Evolutionary conservation across 495 filamentous ascomycete genomes (phyloP), one percentile per base, ranked within the genome.

Genomic region (Podospora appendiculata): DNA sequence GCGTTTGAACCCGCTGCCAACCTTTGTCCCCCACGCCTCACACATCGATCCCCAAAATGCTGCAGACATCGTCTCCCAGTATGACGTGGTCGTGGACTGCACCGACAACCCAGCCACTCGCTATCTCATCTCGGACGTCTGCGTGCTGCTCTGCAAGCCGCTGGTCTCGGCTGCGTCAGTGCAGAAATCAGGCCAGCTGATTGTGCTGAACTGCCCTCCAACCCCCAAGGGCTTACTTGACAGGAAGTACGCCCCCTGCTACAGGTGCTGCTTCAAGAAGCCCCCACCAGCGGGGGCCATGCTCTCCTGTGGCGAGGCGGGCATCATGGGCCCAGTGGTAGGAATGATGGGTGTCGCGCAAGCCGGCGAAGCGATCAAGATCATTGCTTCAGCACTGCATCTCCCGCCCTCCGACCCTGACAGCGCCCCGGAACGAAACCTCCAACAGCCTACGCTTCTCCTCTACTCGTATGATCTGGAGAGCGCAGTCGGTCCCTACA

Each of bases 301-400:
- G 2, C 72, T 86, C 4, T 86, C 81, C 50, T 98, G 93, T 64
- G 88, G 90, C 12, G 93, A 98, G 61, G 90, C 89, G 1, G 93
- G 93, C 3, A 89, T 98, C 40, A 54, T 98, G 8, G 93, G 93
- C 0, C 88, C 93, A 0, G 92, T 96, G 0, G 93, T 98, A 0
- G 93, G 93, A 1, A 79, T 86, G 9, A 96, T 98, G 91, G 93
- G 93, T 5, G 84, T 95, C 3, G 68, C 95, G 40, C 90, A 96
- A 69, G 93, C 93, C 0, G 71, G 91, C 34, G 90, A 96, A 67
- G 82, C 90, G 7, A 85, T 98, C 61, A 95, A 95, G 60, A 63
- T 96, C 4, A 72, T 97, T 16, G 74, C 77, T 0, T 60, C 69
- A 0, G 67, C 60, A 13, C 57, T 74, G 1, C 57, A 64, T 14